A percentile compares a stretch with the other conserved stretches of the same genome.
Conservation (phyloP, 441 rosid species). For the Erodium chrysanthum region DNA sequence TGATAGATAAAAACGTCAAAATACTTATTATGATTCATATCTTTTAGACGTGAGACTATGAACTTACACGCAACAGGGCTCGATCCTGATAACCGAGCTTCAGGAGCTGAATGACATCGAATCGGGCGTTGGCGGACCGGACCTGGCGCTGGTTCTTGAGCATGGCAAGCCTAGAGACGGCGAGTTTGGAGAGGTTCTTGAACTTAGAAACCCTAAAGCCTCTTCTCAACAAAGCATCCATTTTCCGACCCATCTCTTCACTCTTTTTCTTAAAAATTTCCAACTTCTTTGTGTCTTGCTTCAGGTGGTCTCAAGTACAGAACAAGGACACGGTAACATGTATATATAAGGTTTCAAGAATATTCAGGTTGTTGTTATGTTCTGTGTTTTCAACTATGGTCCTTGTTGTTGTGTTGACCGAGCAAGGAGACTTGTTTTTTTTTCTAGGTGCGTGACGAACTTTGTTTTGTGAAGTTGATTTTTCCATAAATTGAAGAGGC, state of each 20-base stretch:
- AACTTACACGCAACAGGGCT: slow-evolving; percentile 64
- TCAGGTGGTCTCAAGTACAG: not conserved
- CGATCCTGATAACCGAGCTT: slow-evolving; percentile 57
- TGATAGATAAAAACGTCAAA: too few species aligned
- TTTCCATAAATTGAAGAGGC: not conserved
- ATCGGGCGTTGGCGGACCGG: slow-evolving; percentile 46
- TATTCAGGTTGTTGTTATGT: too few species aligned
- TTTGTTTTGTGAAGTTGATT: too few species aligned
- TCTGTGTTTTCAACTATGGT: too few species aligned
- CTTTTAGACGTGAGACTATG: too few species aligned
- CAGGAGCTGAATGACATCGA: slow-evolving; percentile 75
- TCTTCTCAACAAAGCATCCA: slow-evolving; percentile 63
- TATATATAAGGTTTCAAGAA: too few species aligned
- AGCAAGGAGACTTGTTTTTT: not conserved
- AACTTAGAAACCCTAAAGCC: slow-evolving; percentile 48
- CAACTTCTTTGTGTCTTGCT: not conserved
- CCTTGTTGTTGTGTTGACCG: too few species aligned
- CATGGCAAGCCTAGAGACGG: slow-evolving; percentile 57
- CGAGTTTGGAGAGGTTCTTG: slow-evolving; percentile 43
- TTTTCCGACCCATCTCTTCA: slow-evolving; percentile 58
- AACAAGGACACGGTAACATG: not conserved
- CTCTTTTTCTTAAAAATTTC: too few species aligned
- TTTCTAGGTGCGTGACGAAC: not conserved
- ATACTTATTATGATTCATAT: too few species aligned
- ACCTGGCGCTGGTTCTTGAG: slow-evolving; percentile 65